Conservation (phyloP, 371 early-diverging fungal genomes). For the Chytridiales sp. region DNA sequence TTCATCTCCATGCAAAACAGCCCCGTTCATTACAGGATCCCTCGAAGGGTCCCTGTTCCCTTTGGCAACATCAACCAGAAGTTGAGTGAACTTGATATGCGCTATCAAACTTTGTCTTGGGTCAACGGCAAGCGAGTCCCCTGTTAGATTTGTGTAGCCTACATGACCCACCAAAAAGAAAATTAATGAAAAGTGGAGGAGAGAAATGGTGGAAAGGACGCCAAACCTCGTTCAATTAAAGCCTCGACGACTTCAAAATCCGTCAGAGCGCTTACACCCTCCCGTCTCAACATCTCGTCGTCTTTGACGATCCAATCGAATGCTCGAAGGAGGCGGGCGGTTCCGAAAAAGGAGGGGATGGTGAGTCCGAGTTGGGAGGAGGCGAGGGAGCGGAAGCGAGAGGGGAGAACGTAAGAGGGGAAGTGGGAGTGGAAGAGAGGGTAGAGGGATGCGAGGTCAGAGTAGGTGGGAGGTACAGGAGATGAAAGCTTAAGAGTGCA, state of each 20-base stretch:
- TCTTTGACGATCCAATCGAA: constrained; percentile 27
- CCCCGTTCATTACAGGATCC: no score
- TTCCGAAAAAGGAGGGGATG: constrained; percentile 10
- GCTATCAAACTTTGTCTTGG: not conserved
- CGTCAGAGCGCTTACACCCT: constrained; percentile 20
- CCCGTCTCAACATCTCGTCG: constrained; percentile 17
- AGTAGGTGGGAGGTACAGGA: no score
- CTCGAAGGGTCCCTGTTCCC: not conserved
- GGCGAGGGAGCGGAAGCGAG: constrained; percentile 1
- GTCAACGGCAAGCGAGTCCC: not conserved
- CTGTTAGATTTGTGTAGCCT: not conserved
- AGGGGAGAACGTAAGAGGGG: constrained; percentile 12
- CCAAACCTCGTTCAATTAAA: constrained; percentile 30
- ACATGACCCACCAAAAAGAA: not conserved
- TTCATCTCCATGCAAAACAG: constrained; percentile 12
- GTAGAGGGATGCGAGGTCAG: constrained; percentile 15
- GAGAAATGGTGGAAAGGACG: no score
- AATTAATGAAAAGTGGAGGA: not conserved
- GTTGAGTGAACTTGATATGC: constrained; percentile 15
- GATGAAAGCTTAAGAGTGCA: no score
- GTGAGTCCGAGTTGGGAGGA: constrained; percentile 4
- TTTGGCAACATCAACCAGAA: constrained; percentile 5
- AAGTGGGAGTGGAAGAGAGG: not conserved
- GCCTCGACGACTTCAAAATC: constrained; percentile 33
- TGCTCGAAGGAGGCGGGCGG: constrained; percentile 17